Base-by-base conservation (phyloP, 257 asterid genomes). In the Nicotiana otophora region DNA sequence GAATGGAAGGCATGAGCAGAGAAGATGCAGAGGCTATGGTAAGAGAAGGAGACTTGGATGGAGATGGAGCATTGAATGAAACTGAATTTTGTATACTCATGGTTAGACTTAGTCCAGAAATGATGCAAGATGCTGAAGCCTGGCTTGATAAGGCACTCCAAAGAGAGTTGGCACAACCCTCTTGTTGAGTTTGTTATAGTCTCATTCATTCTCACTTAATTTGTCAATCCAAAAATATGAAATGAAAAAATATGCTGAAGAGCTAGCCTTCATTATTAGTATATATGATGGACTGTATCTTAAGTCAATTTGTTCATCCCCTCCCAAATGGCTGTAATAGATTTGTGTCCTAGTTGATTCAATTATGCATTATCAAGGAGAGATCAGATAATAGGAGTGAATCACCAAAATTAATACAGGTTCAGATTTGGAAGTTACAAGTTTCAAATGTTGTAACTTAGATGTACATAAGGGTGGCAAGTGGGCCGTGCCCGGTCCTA, bases 41-140 rank as follows among this genome's bases (percentile, higher is more conserved):
- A 15, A 86, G 78, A 42, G 95, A 94, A 83, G 97, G 97, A 2
- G 97, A 93, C 66, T 81, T 95, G 10, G 95, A 95, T 46, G 90
- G 94, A 10, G 97, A 93, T 28, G 97, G 95, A 4, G 90, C 93
- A 1, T 88, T 95, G 2, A 89, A 87, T 53, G 82, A 95, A 39
- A 91, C 88, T 0, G 98, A 94, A 63, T 94, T 93, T 61, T 93
- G 98, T 77, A 85, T 93, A 30, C 87, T 95, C 8, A 92, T 95
- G 99, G 92, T 93, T 5, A 95, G 97, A 84, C 93, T 93, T 3
- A 92, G 99, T 83, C 97, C 99, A 0, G 97, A 87, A 33, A 90
- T 93, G 91, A 95, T 95, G 98, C 87, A 91, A 36, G 93, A 95
- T 77, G 99, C 99, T 1, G 93, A 93, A 63, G 78, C 89, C 1